A percentile compares a stretch with the other conserved stretches of the same genome.
phyloP scores from a whole-genome alignment of 1,284 basidiomycete genomes.

The Limonomyces culmigenus region DNA sequence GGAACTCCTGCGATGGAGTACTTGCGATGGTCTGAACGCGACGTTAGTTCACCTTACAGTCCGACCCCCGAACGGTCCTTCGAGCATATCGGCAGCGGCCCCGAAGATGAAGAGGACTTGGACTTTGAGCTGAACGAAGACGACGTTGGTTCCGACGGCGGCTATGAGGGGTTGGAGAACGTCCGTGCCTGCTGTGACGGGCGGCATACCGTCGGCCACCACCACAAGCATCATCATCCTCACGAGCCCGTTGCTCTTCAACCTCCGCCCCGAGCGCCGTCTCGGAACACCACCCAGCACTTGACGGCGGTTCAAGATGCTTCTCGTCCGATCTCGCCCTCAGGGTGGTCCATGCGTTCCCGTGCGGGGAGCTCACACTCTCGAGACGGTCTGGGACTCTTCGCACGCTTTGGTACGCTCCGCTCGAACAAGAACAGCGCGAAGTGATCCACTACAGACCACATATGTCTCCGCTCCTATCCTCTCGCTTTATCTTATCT shows the following conservation, averaged over 20 bases:
- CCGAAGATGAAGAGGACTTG: conserved; percentile 48
- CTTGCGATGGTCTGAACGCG: conserved; percentile 52
- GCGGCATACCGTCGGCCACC: conserved; percentile 60
- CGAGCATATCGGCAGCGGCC: conserved; percentile 31
- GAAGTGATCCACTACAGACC: too few species aligned
- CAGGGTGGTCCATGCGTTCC: conserved; percentile 67
- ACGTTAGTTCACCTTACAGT: conserved; percentile 38
- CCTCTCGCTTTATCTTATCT: too few species aligned
- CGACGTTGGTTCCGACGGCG: conserved; percentile 51
- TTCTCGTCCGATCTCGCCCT: conserved; percentile 48
- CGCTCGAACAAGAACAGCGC: conserved; percentile 47
- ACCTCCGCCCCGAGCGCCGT: conserved; percentile 15
- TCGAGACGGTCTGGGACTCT: conserved; percentile 41
- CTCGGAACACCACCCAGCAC: neutral
- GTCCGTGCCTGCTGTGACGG: conserved; percentile 93
- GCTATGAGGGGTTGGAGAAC: conserved; percentile 88
- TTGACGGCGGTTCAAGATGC: conserved; percentile 20
- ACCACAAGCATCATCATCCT: conserved; percentile 43
- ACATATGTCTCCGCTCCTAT: too few species aligned
- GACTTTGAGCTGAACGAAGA: conserved; percentile 69
- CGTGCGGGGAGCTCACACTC: conserved; percentile 52
- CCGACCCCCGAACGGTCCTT: conserved; percentile 40
- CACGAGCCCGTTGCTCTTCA: conserved; percentile 23
- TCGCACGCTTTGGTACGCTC: conserved; percentile 56
- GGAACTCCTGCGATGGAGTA: conserved; percentile 86